Evolutionary conservation across 2,329 filamentous ascomycete genomes (phyloP).

Genomic region (Sarocladium kiliense): DNA sequence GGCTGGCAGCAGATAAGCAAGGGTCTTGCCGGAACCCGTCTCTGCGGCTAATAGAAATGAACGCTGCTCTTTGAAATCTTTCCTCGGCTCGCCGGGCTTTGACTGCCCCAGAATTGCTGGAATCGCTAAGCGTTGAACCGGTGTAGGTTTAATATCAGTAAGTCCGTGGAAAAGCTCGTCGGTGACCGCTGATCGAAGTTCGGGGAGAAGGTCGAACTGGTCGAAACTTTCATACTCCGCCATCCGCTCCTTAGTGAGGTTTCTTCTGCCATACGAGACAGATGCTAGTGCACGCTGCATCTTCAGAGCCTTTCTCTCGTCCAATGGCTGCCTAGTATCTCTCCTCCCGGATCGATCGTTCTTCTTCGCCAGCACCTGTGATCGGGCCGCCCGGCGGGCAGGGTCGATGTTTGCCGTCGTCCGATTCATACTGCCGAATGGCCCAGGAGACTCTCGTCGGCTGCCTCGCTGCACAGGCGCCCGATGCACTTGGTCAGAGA

Average conservation of each 20-base stretch:
- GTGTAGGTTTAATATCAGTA: constrained; percentile 73
- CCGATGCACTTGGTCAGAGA: constrained; percentile 48
- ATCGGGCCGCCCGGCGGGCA: constrained; percentile 15
- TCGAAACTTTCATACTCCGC: constrained; percentile 72
- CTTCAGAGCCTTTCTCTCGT: constrained; percentile 71
- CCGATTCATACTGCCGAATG: constrained; percentile 53
- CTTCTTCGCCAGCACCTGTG: constrained; percentile 10
- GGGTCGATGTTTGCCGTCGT: constrained; percentile 37
- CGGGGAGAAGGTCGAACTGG: constrained; percentile 69
- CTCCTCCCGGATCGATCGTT: constrained; percentile 24
- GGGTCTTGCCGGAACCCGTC: constrained; percentile 93
- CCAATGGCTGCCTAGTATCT: constrained; percentile 19
- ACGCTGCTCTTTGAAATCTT: constrained; percentile 33
- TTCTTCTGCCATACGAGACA: constrained; percentile 67
- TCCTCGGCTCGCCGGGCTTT: constrained; percentile 16
- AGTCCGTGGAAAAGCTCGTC: constrained; percentile 71
- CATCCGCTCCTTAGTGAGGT: constrained; percentile 49
- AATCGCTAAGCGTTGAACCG: constrained; percentile 84
- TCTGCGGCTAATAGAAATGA: constrained; percentile 84
- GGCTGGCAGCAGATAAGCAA: constrained; percentile 83
- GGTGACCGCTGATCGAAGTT: constrained; percentile 64
- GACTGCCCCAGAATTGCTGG: constrained; percentile 65
- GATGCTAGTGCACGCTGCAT: constrained; percentile 81
- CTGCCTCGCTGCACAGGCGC: constrained; percentile 24
- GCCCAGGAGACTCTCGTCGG: constrained; percentile 36